Percentiles rank a stretch among this genome's conserved stretches.
Conservation (phyloP, 2,329 filamentous ascomycete genomes). For the Botrytis cinerea region DNA sequence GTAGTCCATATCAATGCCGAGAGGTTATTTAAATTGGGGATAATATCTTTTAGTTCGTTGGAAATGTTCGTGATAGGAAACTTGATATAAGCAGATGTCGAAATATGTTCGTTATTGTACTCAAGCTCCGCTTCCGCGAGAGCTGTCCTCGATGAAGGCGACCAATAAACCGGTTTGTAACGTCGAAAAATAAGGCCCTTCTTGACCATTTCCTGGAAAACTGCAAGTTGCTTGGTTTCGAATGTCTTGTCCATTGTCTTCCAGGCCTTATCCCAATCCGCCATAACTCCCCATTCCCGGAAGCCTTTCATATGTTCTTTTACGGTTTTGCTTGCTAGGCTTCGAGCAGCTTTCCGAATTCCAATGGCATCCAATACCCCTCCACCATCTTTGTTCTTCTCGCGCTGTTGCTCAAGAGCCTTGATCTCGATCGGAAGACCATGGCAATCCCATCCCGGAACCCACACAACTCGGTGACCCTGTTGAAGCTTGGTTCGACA, state of each 20-base stretch:
- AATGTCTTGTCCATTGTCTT: slow-evolving; percentile 77
- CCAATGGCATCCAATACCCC: slow-evolving; percentile 53
- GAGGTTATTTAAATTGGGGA: slow-evolving; percentile 50
- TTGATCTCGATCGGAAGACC: slow-evolving; percentile 97
- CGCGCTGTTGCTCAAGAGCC: slow-evolving; percentile 57
- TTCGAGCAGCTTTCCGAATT: slow-evolving; percentile 64
- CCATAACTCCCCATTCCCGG: slow-evolving; percentile 74
- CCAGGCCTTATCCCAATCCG: slow-evolving; percentile 76
- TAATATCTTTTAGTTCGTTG: slow-evolving; percentile 46
- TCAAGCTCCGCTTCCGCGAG: slow-evolving; percentile 84
- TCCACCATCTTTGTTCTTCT: slow-evolving; percentile 36
- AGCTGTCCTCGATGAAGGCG: slow-evolving; percentile 74
- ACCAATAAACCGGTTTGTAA: slow-evolving; percentile 87
- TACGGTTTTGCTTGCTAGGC: slow-evolving; percentile 68
- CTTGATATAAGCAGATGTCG: slow-evolving; percentile 74
- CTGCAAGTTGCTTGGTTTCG: slow-evolving; percentile 71
- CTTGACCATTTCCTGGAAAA: slow-evolving; percentile 75
- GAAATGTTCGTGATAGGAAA: slow-evolving; percentile 65
- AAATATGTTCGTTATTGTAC: slow-evolving; percentile 74
- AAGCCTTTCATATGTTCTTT: slow-evolving; percentile 74
- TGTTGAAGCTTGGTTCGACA: slow-evolving; percentile 77
- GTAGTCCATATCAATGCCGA: slow-evolving; percentile 97
- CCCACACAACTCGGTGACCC: slow-evolving; percentile 73
- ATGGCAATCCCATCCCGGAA: slow-evolving; percentile 97
- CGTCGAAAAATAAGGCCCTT: slow-evolving; percentile 74